Conservation (phyloP, 129 eudicot species). For the Flaveria brownii region DNA sequence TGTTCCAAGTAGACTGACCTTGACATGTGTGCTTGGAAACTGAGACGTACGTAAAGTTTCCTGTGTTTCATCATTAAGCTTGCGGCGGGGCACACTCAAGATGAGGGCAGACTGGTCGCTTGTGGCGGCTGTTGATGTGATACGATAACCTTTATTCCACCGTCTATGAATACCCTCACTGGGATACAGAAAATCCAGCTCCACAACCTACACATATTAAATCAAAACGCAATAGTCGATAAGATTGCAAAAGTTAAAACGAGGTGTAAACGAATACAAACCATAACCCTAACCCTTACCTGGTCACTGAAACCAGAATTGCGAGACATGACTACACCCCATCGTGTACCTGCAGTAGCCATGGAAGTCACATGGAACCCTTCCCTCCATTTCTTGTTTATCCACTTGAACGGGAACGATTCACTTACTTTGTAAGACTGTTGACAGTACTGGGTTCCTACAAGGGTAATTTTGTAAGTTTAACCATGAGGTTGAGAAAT, state of each 20-base stretch:
- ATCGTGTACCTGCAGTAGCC: slow-evolving; percentile 81
- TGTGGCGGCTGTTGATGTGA: slow-evolving; percentile 78
- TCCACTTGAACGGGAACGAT: slow-evolving; percentile 86
- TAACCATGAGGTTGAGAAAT: background rate
- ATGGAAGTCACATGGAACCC: slow-evolving; percentile 86
- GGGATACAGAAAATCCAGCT: slow-evolving; percentile 76
- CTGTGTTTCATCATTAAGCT: slow-evolving; percentile 72
- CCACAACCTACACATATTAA: slow-evolving; percentile 53
- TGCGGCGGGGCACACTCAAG: slow-evolving; percentile 70
- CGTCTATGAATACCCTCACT: slow-evolving; percentile 84
- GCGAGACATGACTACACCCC: slow-evolving; percentile 93
- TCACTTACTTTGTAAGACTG: slow-evolving; percentile 89
- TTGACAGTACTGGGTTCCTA: slow-evolving; percentile 74
- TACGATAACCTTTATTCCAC: slow-evolving; percentile 78
- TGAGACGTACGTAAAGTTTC: slow-evolving; percentile 84
- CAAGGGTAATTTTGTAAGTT: slow-evolving; percentile 1
- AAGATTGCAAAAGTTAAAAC: background rate
- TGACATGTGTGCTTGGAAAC: slow-evolving; percentile 89
- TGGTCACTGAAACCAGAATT: slow-evolving; percentile 80
- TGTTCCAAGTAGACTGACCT: slow-evolving; percentile 42
- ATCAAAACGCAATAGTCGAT: background rate
- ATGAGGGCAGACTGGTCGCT: slow-evolving; percentile 74
- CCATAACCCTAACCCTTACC: slow-evolving; percentile 32
- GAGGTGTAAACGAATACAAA: background rate
- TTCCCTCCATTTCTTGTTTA: slow-evolving; percentile 85